Evolutionary conservation across 805 yeast species (phyloP), one percentile per base, ranked within the genome.

Genomic region (Cyberlindnera xylosilytica): DNA sequence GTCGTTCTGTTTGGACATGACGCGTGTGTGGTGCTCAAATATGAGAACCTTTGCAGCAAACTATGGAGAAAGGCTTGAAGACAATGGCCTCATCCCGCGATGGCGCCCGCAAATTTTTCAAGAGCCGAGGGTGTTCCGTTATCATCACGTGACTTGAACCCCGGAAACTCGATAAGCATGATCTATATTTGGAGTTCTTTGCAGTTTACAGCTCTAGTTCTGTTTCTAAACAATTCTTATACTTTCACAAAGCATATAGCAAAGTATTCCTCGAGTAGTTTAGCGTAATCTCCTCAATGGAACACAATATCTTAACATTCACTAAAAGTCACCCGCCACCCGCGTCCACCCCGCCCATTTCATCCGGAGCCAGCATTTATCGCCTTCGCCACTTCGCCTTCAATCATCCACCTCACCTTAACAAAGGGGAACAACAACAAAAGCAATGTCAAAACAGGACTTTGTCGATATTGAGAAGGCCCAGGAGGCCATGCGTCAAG

Each of bases 1-100:
- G 20, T 61, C 63, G 51, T 69, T 65, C 29, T 61, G 52, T 41
- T 64, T 57, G 36, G 71, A 64, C 70, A 66, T 65, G 3, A 26
- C 13, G 35, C 20, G 17, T 6, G 24, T 7, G 4, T 20, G 10
- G 17, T 17, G 10, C n/a, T 17, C 11, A 6, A 13, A 13, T 26
- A 6, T 26, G 15, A 8, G 24, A 26, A 26, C 8, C 29, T 26
- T n/a, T 12, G 29, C 7, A 22, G 24, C 24, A 8, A 10, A 22
- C 24, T 8, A 22, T 22, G 24, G 24, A 22, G 24, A 22, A 10
- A 15, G 16, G 16, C 19, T 13, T 10, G 18, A 29, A 29, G 32
- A 31, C 17, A 18, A 31, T 31, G 34, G 34, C 19, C 22, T 18
- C 34, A 31, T 31, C 35, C 15, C 23, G 34, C n/a, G n/a, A n/a